phyloP scores from a whole-genome alignment of 345 rosid species.

The Microcos paniculata region DNA sequence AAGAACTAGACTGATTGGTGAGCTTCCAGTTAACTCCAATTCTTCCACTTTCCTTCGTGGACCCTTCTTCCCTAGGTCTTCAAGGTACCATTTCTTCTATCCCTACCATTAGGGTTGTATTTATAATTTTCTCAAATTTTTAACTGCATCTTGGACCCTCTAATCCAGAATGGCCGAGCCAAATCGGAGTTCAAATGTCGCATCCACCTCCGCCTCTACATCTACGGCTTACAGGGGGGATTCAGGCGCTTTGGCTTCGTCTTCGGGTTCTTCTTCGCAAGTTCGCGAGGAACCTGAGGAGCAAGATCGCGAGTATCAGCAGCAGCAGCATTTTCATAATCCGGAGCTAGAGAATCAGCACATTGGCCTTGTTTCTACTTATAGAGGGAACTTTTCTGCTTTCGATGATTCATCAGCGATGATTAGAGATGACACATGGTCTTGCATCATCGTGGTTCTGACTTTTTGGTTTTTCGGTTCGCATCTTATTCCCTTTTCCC shows the following conservation, averaged over 20 bases:
- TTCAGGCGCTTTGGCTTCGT: constrained; percentile 15
- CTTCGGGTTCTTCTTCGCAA: constrained; percentile 34
- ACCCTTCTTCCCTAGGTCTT: constrained; percentile 10
- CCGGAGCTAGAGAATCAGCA: constrained; percentile 54
- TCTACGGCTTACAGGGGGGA: constrained; percentile 20
- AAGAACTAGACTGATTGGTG: constrained; percentile 38
- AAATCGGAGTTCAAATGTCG: constrained; percentile 35
- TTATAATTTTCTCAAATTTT: neutral
- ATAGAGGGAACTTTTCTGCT: constrained; percentile 30
- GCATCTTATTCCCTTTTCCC: constrained; percentile 18
- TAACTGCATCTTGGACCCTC: neutral
- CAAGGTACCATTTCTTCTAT: constrained; percentile 10
- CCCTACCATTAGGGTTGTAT: constrained; percentile 33
- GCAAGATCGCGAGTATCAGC: constrained; percentile 31
- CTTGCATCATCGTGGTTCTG: constrained; percentile 78
- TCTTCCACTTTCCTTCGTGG: constrained; percentile 29
- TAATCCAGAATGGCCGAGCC: constrained; percentile 46
- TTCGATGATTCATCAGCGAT: constrained; percentile 37
- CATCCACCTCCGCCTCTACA: constrained; percentile 18
- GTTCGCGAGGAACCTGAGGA: constrained; percentile 49
- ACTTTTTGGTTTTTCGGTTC: constrained; percentile 91
- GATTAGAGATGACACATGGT: constrained; percentile 73
- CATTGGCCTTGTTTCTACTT: constrained; percentile 25
- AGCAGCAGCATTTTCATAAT: constrained; percentile 29
- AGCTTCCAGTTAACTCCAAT: constrained; percentile 11